Base-by-base conservation (phyloP, 345 rosid genomes). In the Pistacia integerrima region DNA sequence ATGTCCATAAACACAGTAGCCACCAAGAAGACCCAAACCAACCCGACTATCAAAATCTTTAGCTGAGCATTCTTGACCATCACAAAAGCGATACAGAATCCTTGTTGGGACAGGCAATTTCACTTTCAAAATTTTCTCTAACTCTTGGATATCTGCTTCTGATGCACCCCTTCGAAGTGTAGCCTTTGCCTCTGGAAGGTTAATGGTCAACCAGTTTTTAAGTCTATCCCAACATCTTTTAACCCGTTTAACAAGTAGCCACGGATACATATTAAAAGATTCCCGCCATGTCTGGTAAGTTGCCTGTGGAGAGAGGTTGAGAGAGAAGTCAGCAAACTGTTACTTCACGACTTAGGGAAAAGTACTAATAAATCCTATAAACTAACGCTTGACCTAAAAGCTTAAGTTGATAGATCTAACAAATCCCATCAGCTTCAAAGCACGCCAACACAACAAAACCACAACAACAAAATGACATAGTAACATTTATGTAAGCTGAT, bases 61-160 rank as follows among this genome's bases (percentile, higher is more conserved):
- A 46, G 41, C 74, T 5, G 7, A 11, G 33, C 67, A 70, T 49
- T 87, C 92, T 81, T 96, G 98, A 73, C 98, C 99, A 72, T 92
- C 91, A 36, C 85, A 85, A 73, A 96, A 90, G 16, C 99, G 93
- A 70, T 93, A 96, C 35, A 96, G 91, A 63, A 96, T 74, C 74
- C 95, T 88, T 0, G 97, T 92, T 2, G 98, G 85, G 54, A 91
- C 80, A 61, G 99, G 99, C 77, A 96, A 78, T 63, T 87, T 91
- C 41, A 92, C 91, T 66, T 82, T 80, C 68, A 93, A 85, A 59
- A 44, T 28, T 13, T 52, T 72, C 86, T 96, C 94, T 4, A 88
- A 22, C 63, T 83, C 83, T 17, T 82, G 67, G 75, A 96, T 84
- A 35, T 89, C 85, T 33, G 81, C 88, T 82, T 96, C 99, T 3